Evolutionary conservation across 2,329 filamentous ascomycete genomes (phyloP).

Genomic region (Macrophomina pseudophaseolina): DNA sequence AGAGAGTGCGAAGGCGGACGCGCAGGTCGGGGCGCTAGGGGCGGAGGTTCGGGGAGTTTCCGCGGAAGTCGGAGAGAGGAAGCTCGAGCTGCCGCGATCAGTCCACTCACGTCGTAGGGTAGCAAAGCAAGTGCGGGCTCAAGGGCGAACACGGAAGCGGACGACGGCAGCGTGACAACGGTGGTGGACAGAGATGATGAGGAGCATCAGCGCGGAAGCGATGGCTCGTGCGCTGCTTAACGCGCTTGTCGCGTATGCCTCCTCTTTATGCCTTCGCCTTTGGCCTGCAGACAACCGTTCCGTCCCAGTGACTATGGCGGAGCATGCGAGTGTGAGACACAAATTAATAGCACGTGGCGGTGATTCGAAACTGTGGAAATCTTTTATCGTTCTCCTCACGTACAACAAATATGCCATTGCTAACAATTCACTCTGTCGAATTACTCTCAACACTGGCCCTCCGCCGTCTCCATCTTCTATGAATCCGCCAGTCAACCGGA

Average conservation of each 20-base stretch:
- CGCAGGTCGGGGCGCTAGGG: neutral
- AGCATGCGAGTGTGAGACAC: too few species aligned
- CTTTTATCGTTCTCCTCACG: too few species aligned
- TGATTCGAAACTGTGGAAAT: too few species aligned
- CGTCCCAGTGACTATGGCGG: too few species aligned
- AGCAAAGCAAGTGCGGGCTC: slow-evolving; percentile 10
- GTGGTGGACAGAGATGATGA: slow-evolving; percentile 15
- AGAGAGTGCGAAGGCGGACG: neutral
- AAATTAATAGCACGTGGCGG: too few species aligned
- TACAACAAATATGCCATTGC: too few species aligned
- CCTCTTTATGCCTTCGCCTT: neutral
- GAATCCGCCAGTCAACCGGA: too few species aligned
- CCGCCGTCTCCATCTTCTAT: too few species aligned
- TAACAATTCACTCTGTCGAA: too few species aligned
- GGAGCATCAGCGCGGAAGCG: neutral
- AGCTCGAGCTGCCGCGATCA: neutral
- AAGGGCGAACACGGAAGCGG: neutral
- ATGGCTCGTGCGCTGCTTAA: slow-evolving; percentile 1
- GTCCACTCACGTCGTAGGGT: neutral
- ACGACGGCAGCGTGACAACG: slow-evolving; percentile 1
- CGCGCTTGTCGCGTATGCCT: neutral
- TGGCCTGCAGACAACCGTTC: neutral
- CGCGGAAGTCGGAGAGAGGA: neutral
- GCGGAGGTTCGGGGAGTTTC: neutral
- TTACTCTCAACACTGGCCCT: too few species aligned